phyloP scores from a whole-genome alignment of 2,329 filamentous ascomycete genomes.

The Kalmusia sp. region DNA sequence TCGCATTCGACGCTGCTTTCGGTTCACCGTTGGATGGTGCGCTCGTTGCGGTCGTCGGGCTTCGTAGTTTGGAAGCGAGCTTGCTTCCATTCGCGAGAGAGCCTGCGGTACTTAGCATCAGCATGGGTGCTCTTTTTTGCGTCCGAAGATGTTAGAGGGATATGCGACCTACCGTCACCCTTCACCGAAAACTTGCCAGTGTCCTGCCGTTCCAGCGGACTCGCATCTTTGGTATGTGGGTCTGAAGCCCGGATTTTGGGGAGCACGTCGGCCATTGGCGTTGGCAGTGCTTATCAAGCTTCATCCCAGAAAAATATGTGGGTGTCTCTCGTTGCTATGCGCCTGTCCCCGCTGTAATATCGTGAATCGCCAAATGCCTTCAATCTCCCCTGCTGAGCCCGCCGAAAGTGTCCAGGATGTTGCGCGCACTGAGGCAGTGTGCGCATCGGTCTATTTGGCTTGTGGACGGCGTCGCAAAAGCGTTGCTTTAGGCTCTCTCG shows the following conservation, averaged over 20 bases:
- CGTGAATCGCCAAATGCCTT: not conserved
- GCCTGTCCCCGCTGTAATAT: not conserved
- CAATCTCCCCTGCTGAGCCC: not conserved
- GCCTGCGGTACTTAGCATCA: conserved; percentile 25
- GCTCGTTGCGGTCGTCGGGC: conserved; percentile 26
- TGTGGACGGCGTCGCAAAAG: not conserved
- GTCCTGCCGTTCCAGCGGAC: conserved; percentile 38
- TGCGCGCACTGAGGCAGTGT: not conserved
- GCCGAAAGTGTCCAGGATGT: not conserved
- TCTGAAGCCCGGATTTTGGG: conserved; percentile 55
- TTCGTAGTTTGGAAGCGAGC: conserved; percentile 33
- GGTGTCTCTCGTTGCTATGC: not conserved
- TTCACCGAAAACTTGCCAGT: conserved; percentile 27
- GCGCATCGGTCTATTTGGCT: not conserved
- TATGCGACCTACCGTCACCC: conserved; percentile 32
- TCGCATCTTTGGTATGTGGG: conserved; percentile 43
- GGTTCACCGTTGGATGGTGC: conserved; percentile 23
- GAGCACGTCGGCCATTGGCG: conserved; percentile 46
- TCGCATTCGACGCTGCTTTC: conserved; percentile 23
- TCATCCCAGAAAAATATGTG: conserved; percentile 5
- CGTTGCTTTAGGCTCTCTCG: not conserved
- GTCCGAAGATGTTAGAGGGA: too few species aligned
- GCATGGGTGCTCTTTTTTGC: conserved; percentile 15
- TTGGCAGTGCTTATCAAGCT: not conserved
- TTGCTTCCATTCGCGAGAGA: conserved; percentile 32